These are phyloP conservation scores for Buddleja alternifolia DNA, from an alignment of 257 asterid species.

Conservation along the genomic window DNA sequence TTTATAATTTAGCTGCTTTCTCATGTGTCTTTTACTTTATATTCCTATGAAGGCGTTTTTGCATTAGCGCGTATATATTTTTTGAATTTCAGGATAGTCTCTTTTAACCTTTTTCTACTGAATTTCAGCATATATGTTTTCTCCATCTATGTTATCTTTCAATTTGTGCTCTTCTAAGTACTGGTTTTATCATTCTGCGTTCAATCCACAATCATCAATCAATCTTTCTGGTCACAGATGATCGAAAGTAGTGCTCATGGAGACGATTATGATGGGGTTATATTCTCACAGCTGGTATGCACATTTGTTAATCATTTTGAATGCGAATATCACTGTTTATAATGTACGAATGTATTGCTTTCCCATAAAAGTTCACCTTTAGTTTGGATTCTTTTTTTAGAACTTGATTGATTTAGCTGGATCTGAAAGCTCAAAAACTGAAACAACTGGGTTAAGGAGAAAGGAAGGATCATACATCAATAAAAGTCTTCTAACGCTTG, in stretches of 20 bases:
- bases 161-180: constrained; percentile 8
- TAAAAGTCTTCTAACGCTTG: constrained; percentile 97
- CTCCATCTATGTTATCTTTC: constrained; percentile 20
- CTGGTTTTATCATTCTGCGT: not conserved
- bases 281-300: constrained; percentile 92
- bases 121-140: not conserved
- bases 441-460: constrained; percentile 94
- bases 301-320: constrained; percentile 25
- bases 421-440: constrained; percentile 97
- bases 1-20: constrained; percentile 6
- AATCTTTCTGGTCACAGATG: constrained; percentile 61
- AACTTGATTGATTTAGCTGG: constrained; percentile 97
- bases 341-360: constrained; percentile 1
- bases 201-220: constrained; percentile 13
- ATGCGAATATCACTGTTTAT: constrained; percentile 10
- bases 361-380: constrained; percentile 4
- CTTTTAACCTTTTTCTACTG: constrained; percentile 1
- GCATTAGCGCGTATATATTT: not conserved
- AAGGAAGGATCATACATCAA: constrained; percentile 98
- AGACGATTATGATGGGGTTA: constrained; percentile 96
- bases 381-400: constrained; percentile 45
- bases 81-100: not conserved
- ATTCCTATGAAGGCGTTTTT: constrained; percentile 1
- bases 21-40: constrained; percentile 9
- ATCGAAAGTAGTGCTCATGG: constrained; percentile 96